phyloP scores from a whole-genome alignment of 345 rosid species.

The Ailanthus altissimus region DNA sequence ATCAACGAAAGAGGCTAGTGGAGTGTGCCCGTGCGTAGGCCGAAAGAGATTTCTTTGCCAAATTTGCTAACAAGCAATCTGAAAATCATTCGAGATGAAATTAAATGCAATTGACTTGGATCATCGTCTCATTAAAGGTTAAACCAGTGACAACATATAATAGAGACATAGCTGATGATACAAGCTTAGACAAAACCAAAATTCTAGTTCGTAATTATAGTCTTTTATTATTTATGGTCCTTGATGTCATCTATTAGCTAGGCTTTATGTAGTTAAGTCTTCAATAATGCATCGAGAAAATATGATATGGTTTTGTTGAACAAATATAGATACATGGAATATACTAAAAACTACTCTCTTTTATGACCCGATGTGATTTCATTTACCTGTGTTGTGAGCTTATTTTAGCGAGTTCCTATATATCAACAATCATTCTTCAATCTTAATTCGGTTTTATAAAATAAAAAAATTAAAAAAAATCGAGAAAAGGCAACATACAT shows the following conservation, averaged over 20 bases:
- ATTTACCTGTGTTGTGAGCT: too few species aligned
- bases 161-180: neutral
- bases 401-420: too few species aligned
- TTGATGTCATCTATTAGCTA: neutral
- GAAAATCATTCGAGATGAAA: neutral
- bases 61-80: neutral
- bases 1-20: constrained; percentile 31
- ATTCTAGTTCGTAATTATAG: too few species aligned
- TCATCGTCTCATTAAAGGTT: neutral
- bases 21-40: neutral
- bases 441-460: too few species aligned
- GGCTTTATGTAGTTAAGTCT: neutral
- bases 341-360: neutral
- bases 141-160: neutral
- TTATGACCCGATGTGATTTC: neutral
- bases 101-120: neutral
- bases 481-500: too few species aligned
- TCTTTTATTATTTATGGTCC: too few species aligned
- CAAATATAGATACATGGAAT: neutral
- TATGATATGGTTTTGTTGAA: neutral
- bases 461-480: too few species aligned
- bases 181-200: too few species aligned
- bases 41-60: neutral
- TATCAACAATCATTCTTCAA: too few species aligned
- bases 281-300: neutral